Base-by-base conservation (phyloP, 2,329 filamentous ascomycete genomes). In the Colletotrichum sp. region DNA sequence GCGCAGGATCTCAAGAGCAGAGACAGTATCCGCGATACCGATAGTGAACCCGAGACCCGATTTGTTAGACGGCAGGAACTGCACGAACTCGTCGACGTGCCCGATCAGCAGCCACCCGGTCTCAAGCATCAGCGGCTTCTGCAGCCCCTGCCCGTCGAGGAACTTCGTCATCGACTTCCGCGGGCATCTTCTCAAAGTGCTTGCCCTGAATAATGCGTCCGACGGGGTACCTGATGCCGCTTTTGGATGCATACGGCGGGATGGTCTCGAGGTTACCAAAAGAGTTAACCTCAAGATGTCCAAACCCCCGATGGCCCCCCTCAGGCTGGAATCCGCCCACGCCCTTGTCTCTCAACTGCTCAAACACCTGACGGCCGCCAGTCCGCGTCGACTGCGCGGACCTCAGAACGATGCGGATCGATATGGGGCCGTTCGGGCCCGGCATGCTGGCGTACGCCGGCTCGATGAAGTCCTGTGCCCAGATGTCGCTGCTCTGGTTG, bases 391-490 rank as follows among this genome's bases (percentile, higher is more conserved):
- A 75, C 66, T 83, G 82, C 1, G 79, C 75, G 0, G 81, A 81
- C 0, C 81, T 75, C 9, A 86, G 76, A 67, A 84, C 78, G 9
- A 86, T 73, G 6, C 79, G 80, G 8, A 85, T 70, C 2, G 77
- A 73, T 8, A 83, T 75, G 4, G 81, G 75, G 0, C 82, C 81
- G 6, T 81, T 21, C 1, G 83, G 81, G 0, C 83, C 83, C 0
- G 83, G 84, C 72, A 85, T 85, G 65, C 81, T 83, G 6, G 78
- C 77, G 70, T 83, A 86, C 2, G 77, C 83, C 0, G 84, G 80
- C 75, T 85, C 83, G 33, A 86, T 72, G 47, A 83, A 80, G 67
- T 86, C 84, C 71, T 85, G 84, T 2, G 80, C 78, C 84, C 83
- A 86, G 58, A 81, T 76, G 70, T 85, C 82, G 34, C 70, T 74